phyloP scores from a whole-genome alignment of 148 eudicot species.

The Rhododendron mucronatum region DNA sequence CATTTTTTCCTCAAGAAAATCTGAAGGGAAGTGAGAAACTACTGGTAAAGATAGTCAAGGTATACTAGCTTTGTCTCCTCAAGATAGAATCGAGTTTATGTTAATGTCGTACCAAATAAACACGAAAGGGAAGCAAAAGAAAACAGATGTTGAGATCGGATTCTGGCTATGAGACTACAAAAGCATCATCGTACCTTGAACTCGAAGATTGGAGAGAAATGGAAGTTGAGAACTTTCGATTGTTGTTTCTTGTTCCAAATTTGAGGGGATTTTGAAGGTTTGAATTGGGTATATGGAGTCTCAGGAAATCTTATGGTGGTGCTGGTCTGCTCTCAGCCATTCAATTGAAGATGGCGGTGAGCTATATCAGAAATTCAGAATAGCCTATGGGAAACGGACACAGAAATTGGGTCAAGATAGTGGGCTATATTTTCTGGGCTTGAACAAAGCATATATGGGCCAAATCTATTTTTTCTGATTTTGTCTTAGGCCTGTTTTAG shows the following conservation, averaged over 20 bases:
- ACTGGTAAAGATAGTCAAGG: background rate
- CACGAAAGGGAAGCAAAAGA: background rate
- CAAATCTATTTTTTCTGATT: too few species aligned
- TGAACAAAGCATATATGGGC: background rate
- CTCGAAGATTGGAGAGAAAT: slow-evolving; percentile 8
- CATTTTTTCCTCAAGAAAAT: slow-evolving; percentile 42
- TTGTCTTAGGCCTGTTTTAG: background rate
- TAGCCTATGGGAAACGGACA: background rate
- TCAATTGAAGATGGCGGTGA: slow-evolving; percentile 10
- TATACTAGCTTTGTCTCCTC: background rate
- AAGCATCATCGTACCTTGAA: slow-evolving; percentile 15
- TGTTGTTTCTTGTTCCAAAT: background rate
- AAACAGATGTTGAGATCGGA: background rate
- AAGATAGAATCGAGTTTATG: background rate
- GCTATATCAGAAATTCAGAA: background rate
- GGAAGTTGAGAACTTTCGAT: background rate
- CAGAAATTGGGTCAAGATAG: background rate
- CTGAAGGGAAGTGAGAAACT: background rate
- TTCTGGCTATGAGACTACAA: background rate
- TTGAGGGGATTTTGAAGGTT: background rate
- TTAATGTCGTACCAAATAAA: background rate
- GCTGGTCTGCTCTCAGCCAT: slow-evolving; percentile 16
- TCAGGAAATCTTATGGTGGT: background rate
- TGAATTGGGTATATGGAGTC: background rate
- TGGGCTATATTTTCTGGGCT: background rate